A percentile compares a stretch with the other conserved stretches of the same genome.
Conservation (phyloP, 345 rosid genomes). For the Citrus trifoliata region DNA sequence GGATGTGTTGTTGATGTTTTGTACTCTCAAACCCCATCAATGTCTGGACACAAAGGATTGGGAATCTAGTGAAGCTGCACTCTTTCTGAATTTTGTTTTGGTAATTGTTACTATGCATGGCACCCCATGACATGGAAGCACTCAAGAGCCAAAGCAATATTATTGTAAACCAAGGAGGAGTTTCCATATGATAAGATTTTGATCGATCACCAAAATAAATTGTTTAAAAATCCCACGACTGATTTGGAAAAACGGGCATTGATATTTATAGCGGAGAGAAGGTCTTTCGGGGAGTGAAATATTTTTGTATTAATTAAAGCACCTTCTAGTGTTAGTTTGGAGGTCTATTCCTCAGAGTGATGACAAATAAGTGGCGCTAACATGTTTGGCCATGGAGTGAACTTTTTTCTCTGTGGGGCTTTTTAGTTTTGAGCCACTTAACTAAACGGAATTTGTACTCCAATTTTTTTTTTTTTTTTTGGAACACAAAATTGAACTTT, state of each 20-base stretch:
- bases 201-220: not conserved
- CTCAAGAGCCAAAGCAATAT: constrained; percentile 28
- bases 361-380: constrained; percentile 17
- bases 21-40: constrained; percentile 26
- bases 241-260: not conserved
- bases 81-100: constrained; percentile 31
- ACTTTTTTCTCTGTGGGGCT: not conserved
- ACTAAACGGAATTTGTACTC: not conserved
- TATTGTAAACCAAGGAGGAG: not conserved
- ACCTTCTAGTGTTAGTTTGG: constrained; percentile 21
- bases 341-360: constrained; percentile 23
- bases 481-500: not conserved
- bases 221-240: not conserved
- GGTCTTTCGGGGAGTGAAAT: not conserved
- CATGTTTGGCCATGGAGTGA: not conserved
- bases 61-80: constrained; percentile 53
- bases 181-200: not conserved
- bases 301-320: not conserved
- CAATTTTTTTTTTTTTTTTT: too few species aligned
- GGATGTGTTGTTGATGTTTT: constrained; percentile 9
- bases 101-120: constrained; percentile 6
- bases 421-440: not conserved
- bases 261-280: constrained; percentile 29
- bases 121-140: constrained; percentile 12
- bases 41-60: constrained; percentile 56